phyloP scores from a whole-genome alignment of 2,329 filamentous ascomycete genomes.

The Ascochyta koolunga region DNA sequence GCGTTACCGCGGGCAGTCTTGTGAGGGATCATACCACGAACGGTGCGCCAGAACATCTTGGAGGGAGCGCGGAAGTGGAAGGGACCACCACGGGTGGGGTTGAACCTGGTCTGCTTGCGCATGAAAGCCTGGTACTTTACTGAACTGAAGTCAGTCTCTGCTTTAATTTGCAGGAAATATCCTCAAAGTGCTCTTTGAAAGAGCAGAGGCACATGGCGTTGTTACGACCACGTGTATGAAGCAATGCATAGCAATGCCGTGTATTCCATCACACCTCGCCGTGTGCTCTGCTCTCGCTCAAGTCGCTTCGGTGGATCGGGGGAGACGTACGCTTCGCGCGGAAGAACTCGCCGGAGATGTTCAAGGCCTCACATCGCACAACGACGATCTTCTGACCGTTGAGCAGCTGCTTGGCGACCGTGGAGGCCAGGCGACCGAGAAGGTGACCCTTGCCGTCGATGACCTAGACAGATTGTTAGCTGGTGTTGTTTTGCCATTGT shows the following conservation, averaged over 20 bases:
- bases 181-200: constrained; percentile 14
- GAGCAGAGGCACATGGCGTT: constrained; percentile 16
- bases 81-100: constrained; percentile 98
- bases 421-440: constrained; percentile 97
- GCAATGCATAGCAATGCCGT: constrained; percentile 11
- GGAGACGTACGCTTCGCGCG: constrained; percentile 94
- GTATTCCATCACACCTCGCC: constrained; percentile 15
- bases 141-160: constrained; percentile 54
- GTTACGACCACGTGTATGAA: constrained; percentile 11
- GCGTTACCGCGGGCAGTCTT: constrained; percentile 98
- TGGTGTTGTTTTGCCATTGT: constrained; percentile 17
- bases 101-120: constrained; percentile 99
- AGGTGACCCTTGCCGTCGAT: constrained; percentile 99
- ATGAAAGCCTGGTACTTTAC: constrained; percentile 99
- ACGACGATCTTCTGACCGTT: constrained; percentile 99
- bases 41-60: constrained; percentile 99
- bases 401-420: constrained; percentile 98
- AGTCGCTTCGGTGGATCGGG: constrained; percentile 22
- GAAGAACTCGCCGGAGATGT: constrained; percentile 99
- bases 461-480: constrained; percentile 59
- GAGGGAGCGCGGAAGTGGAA: constrained; percentile 99
- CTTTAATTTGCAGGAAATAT: constrained; percentile 35
- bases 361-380: constrained; percentile 97
- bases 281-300: constrained; percentile 24
- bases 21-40: constrained; percentile 99